Percentiles rank a stretch among this genome's conserved stretches.
Evolutionary conservation across 495 filamentous ascomycete genomes (phyloP).

Genomic region (Tuber aestivum): DNA sequence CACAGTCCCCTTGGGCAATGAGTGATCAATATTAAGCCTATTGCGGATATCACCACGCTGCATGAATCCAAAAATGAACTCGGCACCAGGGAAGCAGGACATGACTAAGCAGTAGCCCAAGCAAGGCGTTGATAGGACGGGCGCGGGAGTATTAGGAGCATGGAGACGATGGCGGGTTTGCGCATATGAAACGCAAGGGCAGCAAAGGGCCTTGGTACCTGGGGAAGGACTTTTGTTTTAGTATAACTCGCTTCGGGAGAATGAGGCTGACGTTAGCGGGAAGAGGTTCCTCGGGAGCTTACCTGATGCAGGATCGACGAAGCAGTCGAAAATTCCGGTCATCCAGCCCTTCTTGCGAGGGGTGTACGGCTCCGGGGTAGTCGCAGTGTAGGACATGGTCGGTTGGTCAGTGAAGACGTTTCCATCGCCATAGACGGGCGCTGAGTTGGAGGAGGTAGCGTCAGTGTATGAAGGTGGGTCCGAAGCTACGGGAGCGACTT

Average conservation of each 20-base stretch:
- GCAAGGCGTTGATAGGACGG: constrained; percentile 36
- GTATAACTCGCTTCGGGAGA: not conserved
- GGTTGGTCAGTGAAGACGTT: constrained; percentile 42
- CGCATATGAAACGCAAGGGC: constrained; percentile 41
- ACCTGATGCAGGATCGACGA: constrained; percentile 35
- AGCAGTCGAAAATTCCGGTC: constrained; percentile 35
- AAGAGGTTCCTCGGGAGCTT: constrained; percentile 10
- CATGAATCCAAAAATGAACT: constrained; percentile 39
- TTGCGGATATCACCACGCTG: constrained; percentile 40
- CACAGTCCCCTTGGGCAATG: constrained; percentile 25
- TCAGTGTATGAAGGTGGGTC: constrained; percentile 40
- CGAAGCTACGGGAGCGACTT: constrained; percentile 21
- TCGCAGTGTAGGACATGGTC: constrained; percentile 32
- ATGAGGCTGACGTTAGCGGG: not conserved
- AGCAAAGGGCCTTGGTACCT: constrained; percentile 39
- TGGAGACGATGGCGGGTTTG: constrained; percentile 41
- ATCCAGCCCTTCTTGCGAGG: constrained; percentile 39
- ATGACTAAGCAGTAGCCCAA: constrained; percentile 36
- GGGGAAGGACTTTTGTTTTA: constrained; percentile 6
- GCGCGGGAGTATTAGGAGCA: constrained; percentile 33
- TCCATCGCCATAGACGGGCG: constrained; percentile 37
- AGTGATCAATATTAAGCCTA: constrained; percentile 37
- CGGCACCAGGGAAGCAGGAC: constrained; percentile 32
- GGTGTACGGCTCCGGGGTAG: constrained; percentile 27
- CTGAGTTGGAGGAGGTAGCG: constrained; percentile 28